phyloP scores from a whole-genome alignment of 208 protist genomes.

The Crithidia brevicula region DNA sequence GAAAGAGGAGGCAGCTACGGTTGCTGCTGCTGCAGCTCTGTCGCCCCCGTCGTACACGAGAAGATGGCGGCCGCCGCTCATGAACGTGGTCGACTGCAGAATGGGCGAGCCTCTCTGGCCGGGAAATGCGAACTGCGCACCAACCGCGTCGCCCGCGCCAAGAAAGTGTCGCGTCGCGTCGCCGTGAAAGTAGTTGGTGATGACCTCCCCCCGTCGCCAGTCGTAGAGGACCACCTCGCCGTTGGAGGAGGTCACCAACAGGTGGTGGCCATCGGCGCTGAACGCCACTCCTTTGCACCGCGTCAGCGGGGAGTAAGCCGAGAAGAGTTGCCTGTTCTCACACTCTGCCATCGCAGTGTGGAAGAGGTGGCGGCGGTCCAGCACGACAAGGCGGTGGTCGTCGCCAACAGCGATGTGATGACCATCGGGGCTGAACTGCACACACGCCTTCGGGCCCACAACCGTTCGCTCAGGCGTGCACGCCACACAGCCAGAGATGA shows the following conservation, averaged over 20 bases:
- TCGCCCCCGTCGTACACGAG: slow-evolving; percentile 57
- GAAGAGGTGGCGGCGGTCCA: slow-evolving; percentile 69
- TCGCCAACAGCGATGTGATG: slow-evolving; percentile 62
- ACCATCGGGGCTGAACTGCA: slow-evolving; percentile 71
- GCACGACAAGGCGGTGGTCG: slow-evolving; percentile 54
- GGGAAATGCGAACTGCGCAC: slow-evolving; percentile 65
- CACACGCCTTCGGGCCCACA: slow-evolving; percentile 35
- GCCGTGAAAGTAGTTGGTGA: slow-evolving; percentile 66
- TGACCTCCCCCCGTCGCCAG: slow-evolving; percentile 23
- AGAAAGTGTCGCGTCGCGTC: slow-evolving; percentile 62
- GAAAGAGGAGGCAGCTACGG: too few relatives aligned
- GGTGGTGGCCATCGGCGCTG: slow-evolving; percentile 33
- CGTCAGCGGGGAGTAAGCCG: slow-evolving; percentile 27
- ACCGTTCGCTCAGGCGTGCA: slow-evolving; percentile 49
- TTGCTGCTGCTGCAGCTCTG: neutral
- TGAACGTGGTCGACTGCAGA: slow-evolving; percentile 63
- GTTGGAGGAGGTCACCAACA: slow-evolving; percentile 67
- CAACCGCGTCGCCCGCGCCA: slow-evolving; percentile 61
- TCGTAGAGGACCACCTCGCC: slow-evolving; percentile 73
- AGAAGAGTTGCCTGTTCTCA: slow-evolving; percentile 53
- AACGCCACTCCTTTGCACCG: slow-evolving; percentile 67
- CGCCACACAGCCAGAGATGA: slow-evolving; percentile 79
- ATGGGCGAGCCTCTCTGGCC: slow-evolving; percentile 40
- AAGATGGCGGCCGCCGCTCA: slow-evolving; percentile 71
- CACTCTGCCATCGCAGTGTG: slow-evolving; percentile 30